These are phyloP conservation scores for Aspergillus biplanus DNA, from an alignment of 495 filamentous ascomycete genomes.

Conservation along the genomic window DNA sequence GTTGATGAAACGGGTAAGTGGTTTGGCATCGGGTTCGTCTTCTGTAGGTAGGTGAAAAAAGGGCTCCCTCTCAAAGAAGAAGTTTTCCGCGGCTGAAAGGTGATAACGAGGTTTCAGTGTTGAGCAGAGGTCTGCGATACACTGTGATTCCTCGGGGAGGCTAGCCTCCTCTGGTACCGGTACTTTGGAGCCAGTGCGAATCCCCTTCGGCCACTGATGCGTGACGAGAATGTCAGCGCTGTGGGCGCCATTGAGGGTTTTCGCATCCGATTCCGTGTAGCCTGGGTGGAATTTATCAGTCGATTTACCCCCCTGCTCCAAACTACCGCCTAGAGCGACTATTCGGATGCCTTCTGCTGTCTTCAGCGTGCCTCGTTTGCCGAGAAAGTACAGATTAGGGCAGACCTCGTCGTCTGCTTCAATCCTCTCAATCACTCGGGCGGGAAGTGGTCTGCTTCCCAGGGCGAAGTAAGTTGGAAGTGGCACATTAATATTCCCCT, in stretches of 20 bases:
- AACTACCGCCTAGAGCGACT: constrained; percentile 73
- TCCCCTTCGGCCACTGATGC: constrained; percentile 75
- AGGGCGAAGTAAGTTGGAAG: constrained; percentile 87
- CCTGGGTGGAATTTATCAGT: constrained; percentile 67
- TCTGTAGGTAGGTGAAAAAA: constrained; percentile 74
- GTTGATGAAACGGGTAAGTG: constrained; percentile 85
- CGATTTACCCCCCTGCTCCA: constrained; percentile 58
- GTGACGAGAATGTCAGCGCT: constrained; percentile 85
- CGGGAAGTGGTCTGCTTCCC: constrained; percentile 69
- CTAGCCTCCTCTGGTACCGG: constrained; percentile 46
- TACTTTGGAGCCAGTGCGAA: constrained; percentile 65
- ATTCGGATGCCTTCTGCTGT: constrained; percentile 89
- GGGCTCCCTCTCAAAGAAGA: constrained; percentile 89
- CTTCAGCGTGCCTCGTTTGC: constrained; percentile 80
- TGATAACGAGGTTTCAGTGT: constrained; percentile 86
- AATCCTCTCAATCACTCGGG: constrained; percentile 68
- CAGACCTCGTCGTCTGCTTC: constrained; percentile 81
- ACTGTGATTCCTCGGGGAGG: constrained; percentile 54
- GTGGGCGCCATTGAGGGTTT: constrained; percentile 70
- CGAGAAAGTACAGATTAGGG: constrained; percentile 83
- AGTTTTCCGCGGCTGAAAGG: constrained; percentile 67
- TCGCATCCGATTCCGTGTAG: constrained; percentile 78
- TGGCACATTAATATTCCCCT: constrained; percentile 70
- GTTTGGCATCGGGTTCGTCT: constrained; percentile 53
- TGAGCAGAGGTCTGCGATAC: constrained; percentile 71